phyloP scores from a whole-genome alignment of 2,329 filamentous ascomycete species.

The Akanthomyces lecanii region DNA sequence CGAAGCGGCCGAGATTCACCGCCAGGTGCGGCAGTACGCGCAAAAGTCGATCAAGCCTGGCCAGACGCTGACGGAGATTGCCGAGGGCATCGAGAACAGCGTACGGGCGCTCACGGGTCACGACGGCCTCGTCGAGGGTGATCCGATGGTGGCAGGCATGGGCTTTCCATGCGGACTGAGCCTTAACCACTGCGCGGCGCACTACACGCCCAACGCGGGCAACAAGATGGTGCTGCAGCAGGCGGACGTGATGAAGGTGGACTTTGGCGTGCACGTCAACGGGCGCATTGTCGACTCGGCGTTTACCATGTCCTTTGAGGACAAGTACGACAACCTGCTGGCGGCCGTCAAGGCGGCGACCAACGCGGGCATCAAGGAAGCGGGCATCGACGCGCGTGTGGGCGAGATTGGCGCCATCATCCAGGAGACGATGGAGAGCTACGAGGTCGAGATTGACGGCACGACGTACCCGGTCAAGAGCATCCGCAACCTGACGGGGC shows the following conservation, averaged over 20 bases:
- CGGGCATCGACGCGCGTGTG: slow-evolving; percentile 86
- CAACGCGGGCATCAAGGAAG: slow-evolving; percentile 78
- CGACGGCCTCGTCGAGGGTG: slow-evolving; percentile 70
- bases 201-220: slow-evolving; percentile 82
- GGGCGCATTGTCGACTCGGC: slow-evolving; percentile 78
- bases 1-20: slow-evolving; percentile 81
- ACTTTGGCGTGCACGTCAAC: slow-evolving; percentile 77
- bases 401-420: slow-evolving; percentile 79
- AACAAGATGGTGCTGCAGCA: slow-evolving; percentile 71
- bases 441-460: slow-evolving; percentile 80
- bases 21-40: slow-evolving; percentile 80
- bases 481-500: slow-evolving; percentile 82
- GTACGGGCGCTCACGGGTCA: slow-evolving; percentile 75
- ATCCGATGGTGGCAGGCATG: slow-evolving; percentile 74
- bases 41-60: slow-evolving; percentile 78
- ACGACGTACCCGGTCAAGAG: slow-evolving; percentile 75
- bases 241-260: slow-evolving; percentile 76
- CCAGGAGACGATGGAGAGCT: slow-evolving; percentile 90
- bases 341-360: slow-evolving; percentile 71
- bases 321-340: slow-evolving; percentile 69
- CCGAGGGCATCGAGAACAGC: slow-evolving; percentile 80
- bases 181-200: slow-evolving; percentile 79
- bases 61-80: slow-evolving; percentile 74
- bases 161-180: slow-evolving; percentile 83
- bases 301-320: slow-evolving; percentile 74